A percentile compares a stretch with the other conserved stretches of the same genome.
Conservation (phyloP, 306 rosid species). For the Mimosa bimucronata region DNA sequence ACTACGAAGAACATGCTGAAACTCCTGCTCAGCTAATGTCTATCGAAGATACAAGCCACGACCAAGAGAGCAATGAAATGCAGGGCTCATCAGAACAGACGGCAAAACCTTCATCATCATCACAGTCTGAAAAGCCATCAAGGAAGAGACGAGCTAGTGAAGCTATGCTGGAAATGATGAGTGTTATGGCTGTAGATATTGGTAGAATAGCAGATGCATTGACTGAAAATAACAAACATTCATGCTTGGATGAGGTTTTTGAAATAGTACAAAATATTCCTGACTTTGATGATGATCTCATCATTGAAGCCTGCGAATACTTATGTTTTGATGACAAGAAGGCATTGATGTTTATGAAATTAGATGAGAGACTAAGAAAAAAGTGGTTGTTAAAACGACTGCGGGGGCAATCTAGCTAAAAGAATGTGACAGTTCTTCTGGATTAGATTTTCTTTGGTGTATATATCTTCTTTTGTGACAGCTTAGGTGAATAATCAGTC, state of each 20-base stretch:
- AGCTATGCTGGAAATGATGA: conserved; percentile 54
- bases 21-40: conserved; percentile 37
- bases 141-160: conserved; percentile 48
- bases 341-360: conserved; percentile 59
- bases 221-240: conserved; percentile 41
- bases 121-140: conserved; percentile 49
- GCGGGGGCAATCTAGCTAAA: conserved; percentile 39
- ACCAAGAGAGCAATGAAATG: conserved; percentile 46
- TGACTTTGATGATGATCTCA: conserved; percentile 62
- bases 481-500: conserved; percentile 21
- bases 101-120: conserved; percentile 57
- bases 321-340: conserved; percentile 54
- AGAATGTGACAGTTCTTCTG: conserved; percentile 1
- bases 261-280: conserved; percentile 53
- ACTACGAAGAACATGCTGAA: conserved; percentile 45
- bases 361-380: conserved; percentile 55
- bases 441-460: conserved; percentile 16
- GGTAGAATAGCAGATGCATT: conserved; percentile 60
- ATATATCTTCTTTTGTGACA: conserved; percentile 11
- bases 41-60: conserved; percentile 40
- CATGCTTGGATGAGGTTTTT: conserved; percentile 56
- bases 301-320: conserved; percentile 62
- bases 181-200: conserved; percentile 58
- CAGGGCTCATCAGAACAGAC: conserved; percentile 59
- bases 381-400: conserved; percentile 59